Base-by-base conservation (phyloP, 257 asterid species). In the Coffea canephora region DNA sequence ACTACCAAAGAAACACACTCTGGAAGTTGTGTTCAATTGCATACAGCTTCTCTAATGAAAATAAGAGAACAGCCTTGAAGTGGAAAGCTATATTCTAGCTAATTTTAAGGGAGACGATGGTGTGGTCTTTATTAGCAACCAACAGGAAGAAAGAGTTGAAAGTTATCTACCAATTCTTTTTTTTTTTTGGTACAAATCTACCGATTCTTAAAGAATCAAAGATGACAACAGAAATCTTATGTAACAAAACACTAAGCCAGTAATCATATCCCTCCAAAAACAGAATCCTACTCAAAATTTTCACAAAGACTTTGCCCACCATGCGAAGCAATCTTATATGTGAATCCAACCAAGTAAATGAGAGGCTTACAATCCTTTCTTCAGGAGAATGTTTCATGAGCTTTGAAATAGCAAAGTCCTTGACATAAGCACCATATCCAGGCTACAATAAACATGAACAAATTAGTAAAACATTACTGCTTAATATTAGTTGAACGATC, bases 391-490 rank as follows among this genome's bases (percentile, higher is more conserved):
- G 75, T 82, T 81, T 90, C 45, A 84, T 57, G 80, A 78, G 80
- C 86, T 90, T 92, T 48, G 91, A 77, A 74, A 96, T 88, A 84
- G 85, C 87, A 89, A 96, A 94, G 87, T 91, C 98, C 79, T 81
- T 86, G 79, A 92, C 85, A 71, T 85, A 92, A 77, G 97, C 91
- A 66, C 91, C 95, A 79, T 66, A 94, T 79, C 99, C 98, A 87
- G 99, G 90, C 99, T 94, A 85, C 91, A 92, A 81, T 27, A 49
- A 25, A 12, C 79, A 85, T 57, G 61, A 73, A 83, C n/a, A 39
- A n/a, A 78, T 78, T 27, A 77, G 67, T 79, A 39, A 31, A 31
- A 48, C 14, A 75, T 79, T 64, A 85, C 72, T 73, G 34, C 54
- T 49, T 52, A 59, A 61, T 73, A 13, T 36, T 50, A 67, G 45